Evolutionary conservation across 2,329 filamentous ascomycete species (phyloP).

Genomic region (Tolypocladium album): DNA sequence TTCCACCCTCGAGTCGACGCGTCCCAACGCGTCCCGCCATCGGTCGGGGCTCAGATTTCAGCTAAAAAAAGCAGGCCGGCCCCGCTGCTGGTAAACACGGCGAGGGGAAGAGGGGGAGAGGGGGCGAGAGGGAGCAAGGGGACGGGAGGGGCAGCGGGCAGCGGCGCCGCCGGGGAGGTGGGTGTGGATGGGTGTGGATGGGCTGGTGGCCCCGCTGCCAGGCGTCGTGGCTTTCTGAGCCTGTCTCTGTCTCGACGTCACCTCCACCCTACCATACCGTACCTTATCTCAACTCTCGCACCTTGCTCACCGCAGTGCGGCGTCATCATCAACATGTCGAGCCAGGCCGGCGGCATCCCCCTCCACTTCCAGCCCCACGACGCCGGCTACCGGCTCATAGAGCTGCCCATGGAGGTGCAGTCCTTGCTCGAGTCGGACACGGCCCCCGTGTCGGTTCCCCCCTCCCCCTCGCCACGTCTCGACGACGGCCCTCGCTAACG

Average conservation of each 20-base stretch:
- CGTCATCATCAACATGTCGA: conserved; percentile 25
- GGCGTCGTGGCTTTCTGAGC: neutral
- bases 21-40: neutral
- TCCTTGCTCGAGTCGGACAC: conserved; percentile 41
- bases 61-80: neutral
- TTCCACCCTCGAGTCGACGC: neutral
- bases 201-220: neutral
- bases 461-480: too few relatives aligned
- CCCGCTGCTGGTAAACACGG: neutral
- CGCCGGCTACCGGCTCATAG: conserved; percentile 47
- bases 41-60: neutral
- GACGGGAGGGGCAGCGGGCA: too few relatives aligned
- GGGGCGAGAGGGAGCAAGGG: neutral
- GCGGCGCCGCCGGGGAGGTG: too few relatives aligned
- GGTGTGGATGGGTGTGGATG: too few relatives aligned
- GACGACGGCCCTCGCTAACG: neutral
- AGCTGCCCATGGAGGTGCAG: conserved; percentile 49
- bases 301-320: too few relatives aligned
- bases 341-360: conserved; percentile 35
- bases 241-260: too few relatives aligned
- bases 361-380: conserved; percentile 38
- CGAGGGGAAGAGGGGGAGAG: neutral
- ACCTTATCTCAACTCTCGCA: too few relatives aligned
- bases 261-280: too few relatives aligned
- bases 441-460: conserved; percentile 37